Evolutionary conservation across 495 filamentous ascomycete genomes (phyloP), one percentile per base, ranked within the genome.

Genomic region (Penicillium crystallinum): DNA sequence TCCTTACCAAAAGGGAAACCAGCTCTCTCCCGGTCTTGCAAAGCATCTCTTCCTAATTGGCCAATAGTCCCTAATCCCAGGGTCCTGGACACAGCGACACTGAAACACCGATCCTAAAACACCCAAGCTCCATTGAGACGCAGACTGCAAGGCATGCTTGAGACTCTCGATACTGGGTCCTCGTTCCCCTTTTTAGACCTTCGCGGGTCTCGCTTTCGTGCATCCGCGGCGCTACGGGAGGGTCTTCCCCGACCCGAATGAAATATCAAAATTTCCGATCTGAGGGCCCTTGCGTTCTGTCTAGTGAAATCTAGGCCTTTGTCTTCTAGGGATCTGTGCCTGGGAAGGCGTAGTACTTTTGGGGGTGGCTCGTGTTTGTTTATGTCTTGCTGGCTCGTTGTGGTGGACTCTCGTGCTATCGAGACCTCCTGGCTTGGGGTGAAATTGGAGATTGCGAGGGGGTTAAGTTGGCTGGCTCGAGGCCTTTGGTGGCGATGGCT

Each of bases 71-170:
- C 18, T 6, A 35, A 36, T 15, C 19, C 34, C 41, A 41, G 11
- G 37, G 19, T 23, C 56, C 49, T 38, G 55, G 34, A 37, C 35
- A 34, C 21, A n/a, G 40, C 11, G 36, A 42, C 23, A 56, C 18
- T 61, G 58, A 61, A 61, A 61, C 57, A 53, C 45, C 18, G 52
- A 30, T 44, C 30, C 22, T 11, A 35, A 53, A 46, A 33, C 46
- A 33, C 30, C 21, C 31, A 46, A 51, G 52, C 23, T 52, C 46
- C 49, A 30, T 36, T 31, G 8, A 35, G 18, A 50, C 59, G 59
- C 56, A 53, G 34, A 10, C 59, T 63, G 63, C 60, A 65, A 65
- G 63, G 63, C 57, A 63, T 60, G 31, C 41, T 35, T 65, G 63
- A 65, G 58, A 65, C 63, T 57, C 58, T 61, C 14, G 6, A 51